These are phyloP conservation scores for Phialocephala subalpina DNA, from an alignment of 2,329 filamentous ascomycete species.

Conservation along the genomic window DNA sequence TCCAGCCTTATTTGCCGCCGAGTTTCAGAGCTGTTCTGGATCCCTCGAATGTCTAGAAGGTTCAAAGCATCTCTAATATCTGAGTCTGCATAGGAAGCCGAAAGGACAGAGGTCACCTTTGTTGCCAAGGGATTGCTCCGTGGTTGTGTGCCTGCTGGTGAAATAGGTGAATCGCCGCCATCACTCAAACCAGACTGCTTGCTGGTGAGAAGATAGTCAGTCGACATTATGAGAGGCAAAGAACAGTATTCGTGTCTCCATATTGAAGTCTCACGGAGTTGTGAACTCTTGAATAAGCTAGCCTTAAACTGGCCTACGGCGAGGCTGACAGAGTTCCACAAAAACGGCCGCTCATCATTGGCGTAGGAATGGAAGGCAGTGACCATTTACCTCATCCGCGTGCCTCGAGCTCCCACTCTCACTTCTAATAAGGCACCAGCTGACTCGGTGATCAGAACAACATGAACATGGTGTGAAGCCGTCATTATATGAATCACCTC, in stretches of 20 bases:
- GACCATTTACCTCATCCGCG: slow-evolving; percentile 28
- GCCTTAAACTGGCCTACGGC: slow-evolving; percentile 19
- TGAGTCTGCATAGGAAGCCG: slow-evolving; percentile 89
- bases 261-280: not conserved
- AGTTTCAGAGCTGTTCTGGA: slow-evolving; percentile 79
- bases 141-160: slow-evolving; percentile 37
- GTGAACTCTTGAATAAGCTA: not conserved
- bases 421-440: slow-evolving; percentile 21
- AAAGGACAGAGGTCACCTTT: slow-evolving; percentile 85
- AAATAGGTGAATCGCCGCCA: slow-evolving; percentile 34
- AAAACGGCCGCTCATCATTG: slow-evolving; percentile 11
- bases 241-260: not conserved
- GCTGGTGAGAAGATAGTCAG: slow-evolving; percentile 38
- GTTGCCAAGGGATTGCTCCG: slow-evolving; percentile 72
- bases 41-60: slow-evolving; percentile 75
- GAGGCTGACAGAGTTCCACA: slow-evolving; percentile 31
- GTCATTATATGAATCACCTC: slow-evolving; percentile 7
- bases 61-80: slow-evolving; percentile 88
- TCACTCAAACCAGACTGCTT: slow-evolving; percentile 38
- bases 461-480: slow-evolving; percentile 36
- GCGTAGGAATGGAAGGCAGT: slow-evolving; percentile 15
- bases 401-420: slow-evolving; percentile 15
- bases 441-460: slow-evolving; percentile 32
- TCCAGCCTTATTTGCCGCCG: slow-evolving; percentile 82
- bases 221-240: slow-evolving; percentile 30